Evolutionary conservation across 768 basidiomycete species (phyloP).

Genomic region (Tephrocybe sp.): DNA sequence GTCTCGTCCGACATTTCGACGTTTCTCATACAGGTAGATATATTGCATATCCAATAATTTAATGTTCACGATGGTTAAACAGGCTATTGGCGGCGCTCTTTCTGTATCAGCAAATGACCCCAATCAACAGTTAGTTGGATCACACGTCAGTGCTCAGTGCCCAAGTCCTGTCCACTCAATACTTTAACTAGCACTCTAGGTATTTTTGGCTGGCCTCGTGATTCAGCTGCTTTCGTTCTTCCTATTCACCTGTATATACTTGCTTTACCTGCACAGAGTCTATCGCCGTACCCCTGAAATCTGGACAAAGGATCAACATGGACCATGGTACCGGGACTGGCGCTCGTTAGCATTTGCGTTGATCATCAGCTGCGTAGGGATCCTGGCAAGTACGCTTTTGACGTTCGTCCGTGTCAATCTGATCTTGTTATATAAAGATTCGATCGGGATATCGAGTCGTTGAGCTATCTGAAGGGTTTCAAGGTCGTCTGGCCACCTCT

Average conservation of each 20-base stretch:
- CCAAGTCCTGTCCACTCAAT: background rate
- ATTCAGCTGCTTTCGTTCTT: conserved; percentile 56
- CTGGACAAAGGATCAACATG: conserved; percentile 38
- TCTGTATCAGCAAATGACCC: conserved; percentile 40
- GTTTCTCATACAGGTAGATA: conserved; percentile 60
- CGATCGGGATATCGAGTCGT: conserved; percentile 62
- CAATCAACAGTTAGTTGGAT: conserved; percentile 28
- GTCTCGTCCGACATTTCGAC: conserved; percentile 64
- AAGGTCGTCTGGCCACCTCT: conserved; percentile 53
- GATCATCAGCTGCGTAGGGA: conserved; percentile 57
- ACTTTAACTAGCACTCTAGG: conserved; percentile 47
- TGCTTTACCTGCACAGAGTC: conserved; percentile 51
- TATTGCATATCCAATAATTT: background rate
- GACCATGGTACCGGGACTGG: conserved; percentile 59
- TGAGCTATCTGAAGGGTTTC: conserved; percentile 63
- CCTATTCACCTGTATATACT: conserved; percentile 46
- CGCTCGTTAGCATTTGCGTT: conserved; percentile 51
- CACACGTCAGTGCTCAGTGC: conserved; percentile 30
- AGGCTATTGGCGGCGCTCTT: conserved; percentile 52
- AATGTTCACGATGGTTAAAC: background rate
- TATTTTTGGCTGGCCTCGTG: conserved; percentile 58
- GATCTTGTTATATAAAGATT: conserved; percentile 35
- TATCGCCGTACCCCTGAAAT: conserved; percentile 35
- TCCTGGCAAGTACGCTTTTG: conserved; percentile 43
- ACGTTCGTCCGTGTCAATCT: background rate